Base-by-base conservation (phyloP, 2,329 filamentous ascomycete genomes). In the Aspergillus fumigatiaffinis region DNA sequence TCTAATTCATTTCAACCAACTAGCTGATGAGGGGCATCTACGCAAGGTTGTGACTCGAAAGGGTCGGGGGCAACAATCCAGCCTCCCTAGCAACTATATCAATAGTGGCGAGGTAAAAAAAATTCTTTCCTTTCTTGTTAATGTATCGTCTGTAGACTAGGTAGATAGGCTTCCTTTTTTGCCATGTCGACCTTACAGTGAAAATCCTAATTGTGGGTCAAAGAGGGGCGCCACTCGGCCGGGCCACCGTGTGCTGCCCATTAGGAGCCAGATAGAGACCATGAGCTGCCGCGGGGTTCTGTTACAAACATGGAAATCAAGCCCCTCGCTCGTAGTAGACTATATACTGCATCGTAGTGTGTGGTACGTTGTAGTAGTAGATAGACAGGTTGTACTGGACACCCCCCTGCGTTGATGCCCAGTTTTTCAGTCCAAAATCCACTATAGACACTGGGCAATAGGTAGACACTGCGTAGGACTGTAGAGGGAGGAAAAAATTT, bases 391-490 rank as follows among this genome's bases (percentile, higher is more conserved):
- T 51, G n/a, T 35, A 32, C 21, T 20, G 23, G 32, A 25, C 29
- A 48, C 26, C 25, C 21, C 53, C 60, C 65, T 72, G 71, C 68
- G 69, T 74, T 73, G 72, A 71, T 74, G 72, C 72, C 72, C 72
- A 73, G 72, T 65, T 58, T 62, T 47, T 56, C 59, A 59, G 57
- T 65, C 59, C 56, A 56, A 59, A 60, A 62, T 58, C 60, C 59
- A 62, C 59, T 32, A n/a, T 44, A 56, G 55, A 48, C 26, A 58
- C 35, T 44, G 57, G 53, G 52, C 56, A 52, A 50, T 53, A 50
- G 38, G 21, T 44, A 44, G 41, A 21, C 21, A 21, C 20, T 21
- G n/a, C 3, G 10, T 44, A 23, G 4, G 20, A 23, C 8, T 23
- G 20, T 46, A 23, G 4, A 21, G 42, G n/a, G 20, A 17, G 2